Evolutionary conservation across 2,329 filamentous ascomycete genomes (phyloP).

Genomic region (Diaporthe nobilis): DNA sequence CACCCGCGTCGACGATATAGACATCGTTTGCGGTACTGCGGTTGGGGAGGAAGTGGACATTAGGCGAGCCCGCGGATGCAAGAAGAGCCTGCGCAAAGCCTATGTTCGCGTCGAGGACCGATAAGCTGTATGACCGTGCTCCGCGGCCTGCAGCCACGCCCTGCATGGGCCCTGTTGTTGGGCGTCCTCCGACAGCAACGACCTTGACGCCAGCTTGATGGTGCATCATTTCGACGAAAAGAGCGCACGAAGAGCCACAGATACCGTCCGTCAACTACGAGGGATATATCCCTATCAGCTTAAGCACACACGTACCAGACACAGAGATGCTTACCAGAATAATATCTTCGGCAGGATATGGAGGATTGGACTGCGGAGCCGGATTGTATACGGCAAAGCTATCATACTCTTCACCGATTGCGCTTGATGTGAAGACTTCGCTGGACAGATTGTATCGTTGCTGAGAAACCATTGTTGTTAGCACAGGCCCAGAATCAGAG

Average conservation of each 20-base stretch:
- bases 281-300: neutral
- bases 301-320: too few species aligned
- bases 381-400: neutral
- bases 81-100: constrained; percentile 35
- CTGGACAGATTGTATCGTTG: constrained; percentile 10
- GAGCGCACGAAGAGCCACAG: constrained; percentile 50
- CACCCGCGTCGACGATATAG: constrained; percentile 40
- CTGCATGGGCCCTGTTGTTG: constrained; percentile 69
- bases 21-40: constrained; percentile 35
- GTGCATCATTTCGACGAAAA: constrained; percentile 51
- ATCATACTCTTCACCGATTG: neutral
- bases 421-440: constrained; percentile 2
- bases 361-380: neutral
- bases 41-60: neutral
- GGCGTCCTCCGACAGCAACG: constrained; percentile 73
- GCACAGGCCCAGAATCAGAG: neutral
- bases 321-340: neutral
- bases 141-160: constrained; percentile 77
- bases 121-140: constrained; percentile 48
- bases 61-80: neutral
- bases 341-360: neutral
- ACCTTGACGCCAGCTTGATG: constrained; percentile 63
- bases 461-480: neutral
- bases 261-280: constrained; percentile 48
- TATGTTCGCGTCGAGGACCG: constrained; percentile 42